Conservation (phyloP, 352 stramenopile genomes). For the Globisporangium uncinulatum region DNA sequence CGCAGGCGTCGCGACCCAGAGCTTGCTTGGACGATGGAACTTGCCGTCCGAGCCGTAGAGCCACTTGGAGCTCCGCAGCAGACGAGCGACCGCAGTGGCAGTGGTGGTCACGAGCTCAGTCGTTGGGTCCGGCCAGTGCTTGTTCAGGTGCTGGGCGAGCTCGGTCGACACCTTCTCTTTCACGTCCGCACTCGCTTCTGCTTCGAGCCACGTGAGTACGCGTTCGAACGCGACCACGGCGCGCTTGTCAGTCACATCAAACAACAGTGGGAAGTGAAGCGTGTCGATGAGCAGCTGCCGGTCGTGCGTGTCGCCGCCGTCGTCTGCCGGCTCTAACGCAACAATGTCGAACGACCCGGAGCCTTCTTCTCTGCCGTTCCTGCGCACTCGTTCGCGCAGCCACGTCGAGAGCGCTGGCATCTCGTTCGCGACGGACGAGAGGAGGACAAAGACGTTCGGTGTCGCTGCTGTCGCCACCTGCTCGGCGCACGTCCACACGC, state of each 20-base stretch:
- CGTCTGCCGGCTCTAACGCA: conserved; percentile 1
- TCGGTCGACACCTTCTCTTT: conserved; percentile 40
- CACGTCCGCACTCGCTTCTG: conserved; percentile 20
- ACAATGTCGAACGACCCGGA: conserved; percentile 5
- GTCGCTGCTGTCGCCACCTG: conserved; percentile 12
- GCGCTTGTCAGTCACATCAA: conserved; percentile 21
- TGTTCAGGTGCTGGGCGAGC: conserved; percentile 39
- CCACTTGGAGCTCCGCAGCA: conserved; percentile 23
- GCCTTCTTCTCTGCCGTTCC: neutral
- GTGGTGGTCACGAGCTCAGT: neutral
- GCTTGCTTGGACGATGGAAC: conserved; percentile 28
- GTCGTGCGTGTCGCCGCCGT: conserved; percentile 17
- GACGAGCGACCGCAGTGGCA: neutral
- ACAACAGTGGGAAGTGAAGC: conserved; percentile 31
- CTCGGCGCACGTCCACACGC: conserved; percentile 22
- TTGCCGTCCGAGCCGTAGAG: conserved; percentile 30
- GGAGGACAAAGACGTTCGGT: conserved; percentile 21
- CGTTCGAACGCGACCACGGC: conserved; percentile 23
- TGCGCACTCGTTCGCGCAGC: conserved; percentile 13
- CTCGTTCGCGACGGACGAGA: conserved; percentile 16
- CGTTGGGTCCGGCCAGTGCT: conserved; percentile 21
- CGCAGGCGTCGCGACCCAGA: conserved; percentile 36
- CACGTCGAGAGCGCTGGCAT: conserved; percentile 25
- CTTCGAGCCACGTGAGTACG: conserved; percentile 48
- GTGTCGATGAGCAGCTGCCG: conserved; percentile 32